A percentile compares a stretch with the other conserved stretches of the same genome.
Evolutionary conservation across 352 stramenopile species (phyloP).

Genomic region (Globisporangium okanoganense): DNA sequence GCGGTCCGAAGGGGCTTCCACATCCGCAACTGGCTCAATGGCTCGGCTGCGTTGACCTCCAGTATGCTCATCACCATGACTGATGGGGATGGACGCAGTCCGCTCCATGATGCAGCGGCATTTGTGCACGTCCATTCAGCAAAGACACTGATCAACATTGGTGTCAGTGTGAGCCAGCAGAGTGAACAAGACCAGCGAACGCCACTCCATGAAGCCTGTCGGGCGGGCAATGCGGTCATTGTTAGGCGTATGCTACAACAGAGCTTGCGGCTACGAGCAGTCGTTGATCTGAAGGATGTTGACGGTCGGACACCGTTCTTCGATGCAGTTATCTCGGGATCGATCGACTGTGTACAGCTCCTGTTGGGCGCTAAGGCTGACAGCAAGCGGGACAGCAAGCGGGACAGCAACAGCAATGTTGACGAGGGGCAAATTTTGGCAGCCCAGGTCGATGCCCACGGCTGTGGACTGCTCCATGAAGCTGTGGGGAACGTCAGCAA

Average conservation of each 20-base stretch:
- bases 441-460: background rate
- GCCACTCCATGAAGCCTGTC: conserved; percentile 9
- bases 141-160: conserved; percentile 16
- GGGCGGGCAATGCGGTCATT: background rate
- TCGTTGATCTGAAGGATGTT: background rate
- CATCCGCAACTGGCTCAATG: conserved; percentile 21
- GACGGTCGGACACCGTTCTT: conserved; percentile 16
- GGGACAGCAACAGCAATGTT: background rate
- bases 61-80: conserved; percentile 14
- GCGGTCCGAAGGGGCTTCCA: conserved; percentile 22
- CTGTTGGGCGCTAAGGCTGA: conserved; percentile 8
- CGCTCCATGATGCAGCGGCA: conserved; percentile 8
- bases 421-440: background rate
- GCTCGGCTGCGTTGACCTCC: conserved; percentile 11
- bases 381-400: background rate
- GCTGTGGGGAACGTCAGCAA: background rate
- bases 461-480: conserved; percentile 8
- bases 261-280: background rate
- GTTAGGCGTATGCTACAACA: conserved; percentile 5
- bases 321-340: conserved; percentile 19
- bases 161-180: background rate
- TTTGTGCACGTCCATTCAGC: background rate
- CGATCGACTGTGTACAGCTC: conserved; percentile 11
- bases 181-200: background rate
- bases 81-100: conserved; percentile 14